A percentile compares a stretch with the other conserved stretches of the same genome.
Conservation (phyloP, 345 rosid species). For the Eucalyptus marginata region DNA sequence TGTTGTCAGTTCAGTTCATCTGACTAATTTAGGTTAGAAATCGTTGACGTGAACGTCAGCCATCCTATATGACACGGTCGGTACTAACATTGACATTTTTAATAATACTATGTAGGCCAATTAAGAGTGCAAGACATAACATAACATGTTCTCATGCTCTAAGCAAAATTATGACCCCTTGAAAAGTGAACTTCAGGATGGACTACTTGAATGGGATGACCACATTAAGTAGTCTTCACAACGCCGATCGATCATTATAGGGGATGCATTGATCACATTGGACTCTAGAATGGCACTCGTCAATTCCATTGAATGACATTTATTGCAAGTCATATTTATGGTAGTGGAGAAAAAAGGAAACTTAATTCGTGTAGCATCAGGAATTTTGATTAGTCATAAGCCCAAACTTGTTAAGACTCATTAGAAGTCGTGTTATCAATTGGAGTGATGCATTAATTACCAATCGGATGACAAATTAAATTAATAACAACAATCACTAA, state of each 20-base stretch:
- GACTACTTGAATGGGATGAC: neutral
- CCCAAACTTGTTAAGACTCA: neutral
- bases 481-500: neutral
- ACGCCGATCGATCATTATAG: accelerated
- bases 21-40: accelerated
- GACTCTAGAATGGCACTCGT: neutral
- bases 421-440: neutral
- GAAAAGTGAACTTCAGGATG: neutral
- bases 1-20: accelerated
- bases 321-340: neutral
- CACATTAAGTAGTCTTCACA: neutral
- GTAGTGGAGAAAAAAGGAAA: neutral
- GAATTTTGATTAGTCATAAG: neutral
- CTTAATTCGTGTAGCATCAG: neutral
- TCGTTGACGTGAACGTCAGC: accelerated
- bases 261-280: neutral
- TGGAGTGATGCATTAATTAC: neutral
- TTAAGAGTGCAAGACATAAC: too few relatives aligned
- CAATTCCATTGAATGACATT: neutral
- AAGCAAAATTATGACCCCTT: neutral
- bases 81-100: too few relatives aligned
- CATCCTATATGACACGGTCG: accelerated
- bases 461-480: neutral
- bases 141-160: neutral
- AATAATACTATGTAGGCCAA: too few relatives aligned